A percentile compares a stretch with the other conserved stretches of the same genome.
These are phyloP conservation scores for Fibroporia radiculosa DNA, from an alignment of 768 basidiomycete species.

Conservation along the genomic window DNA sequence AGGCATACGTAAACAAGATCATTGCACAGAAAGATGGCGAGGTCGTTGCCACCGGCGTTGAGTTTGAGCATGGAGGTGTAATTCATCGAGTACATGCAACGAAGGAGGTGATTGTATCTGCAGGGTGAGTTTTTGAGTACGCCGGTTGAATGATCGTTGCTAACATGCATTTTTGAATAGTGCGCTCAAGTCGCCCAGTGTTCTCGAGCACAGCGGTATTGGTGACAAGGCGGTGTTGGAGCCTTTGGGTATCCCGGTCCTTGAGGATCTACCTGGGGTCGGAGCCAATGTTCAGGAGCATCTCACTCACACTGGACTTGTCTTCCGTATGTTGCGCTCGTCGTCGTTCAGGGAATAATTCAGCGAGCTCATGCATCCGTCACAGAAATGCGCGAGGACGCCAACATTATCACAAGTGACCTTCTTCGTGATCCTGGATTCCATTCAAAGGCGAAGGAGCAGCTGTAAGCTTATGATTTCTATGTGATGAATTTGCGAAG, in stretches of 20 bases:
- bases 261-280: slow-evolving; percentile 37
- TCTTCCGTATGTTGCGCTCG: slow-evolving; percentile 12
- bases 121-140: slow-evolving; percentile 20
- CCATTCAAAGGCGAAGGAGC: slow-evolving; percentile 1
- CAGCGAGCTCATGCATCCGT: background rate
- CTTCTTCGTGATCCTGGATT: slow-evolving; percentile 5
- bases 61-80: slow-evolving; percentile 23
- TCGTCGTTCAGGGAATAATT: background rate
- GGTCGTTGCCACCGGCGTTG: slow-evolving; percentile 27
- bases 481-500: background rate
- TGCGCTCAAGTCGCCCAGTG: slow-evolving; percentile 35
- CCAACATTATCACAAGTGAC: slow-evolving; percentile 4
- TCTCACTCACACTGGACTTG: slow-evolving; percentile 12
- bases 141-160: background rate
- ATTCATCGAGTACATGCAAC: slow-evolving; percentile 25
- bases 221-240: slow-evolving; percentile 29
- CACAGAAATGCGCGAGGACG: slow-evolving; percentile 5
- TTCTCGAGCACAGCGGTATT: slow-evolving; percentile 44
- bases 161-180: slow-evolving; percentile 16
- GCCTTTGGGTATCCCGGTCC: slow-evolving; percentile 25
- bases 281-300: slow-evolving; percentile 44
- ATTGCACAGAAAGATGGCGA: slow-evolving; percentile 3
- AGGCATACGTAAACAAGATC: slow-evolving; percentile 15
- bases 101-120: slow-evolving; percentile 36
- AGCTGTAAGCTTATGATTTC: slow-evolving; percentile 5